Conservation (phyloP, 371 early-diverging fungal genomes). For the Mortierella sp. region DNA sequence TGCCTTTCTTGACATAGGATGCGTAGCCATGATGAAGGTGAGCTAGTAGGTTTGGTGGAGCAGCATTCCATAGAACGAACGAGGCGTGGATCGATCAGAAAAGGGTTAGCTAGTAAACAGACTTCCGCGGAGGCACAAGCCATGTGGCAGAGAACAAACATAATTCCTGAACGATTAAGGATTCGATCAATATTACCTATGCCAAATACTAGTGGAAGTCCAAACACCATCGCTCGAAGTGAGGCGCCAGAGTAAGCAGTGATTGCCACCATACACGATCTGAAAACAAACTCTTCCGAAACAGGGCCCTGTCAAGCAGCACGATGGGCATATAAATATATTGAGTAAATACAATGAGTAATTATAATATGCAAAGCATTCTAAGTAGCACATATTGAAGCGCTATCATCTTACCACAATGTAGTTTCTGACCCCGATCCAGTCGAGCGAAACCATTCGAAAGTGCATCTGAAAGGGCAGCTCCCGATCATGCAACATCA, state of each 20-base stretch:
- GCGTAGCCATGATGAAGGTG: slow-evolving; percentile 44
- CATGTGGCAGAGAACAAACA: background rate
- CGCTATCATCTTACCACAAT: slow-evolving; percentile 36
- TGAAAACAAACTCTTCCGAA: slow-evolving; percentile 45
- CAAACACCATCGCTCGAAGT: slow-evolving; percentile 27
- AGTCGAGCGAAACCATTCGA: slow-evolving; percentile 10
- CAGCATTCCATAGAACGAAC: background rate
- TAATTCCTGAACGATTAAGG: no score
- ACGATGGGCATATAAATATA: no score
- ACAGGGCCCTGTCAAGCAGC: slow-evolving; percentile 44
- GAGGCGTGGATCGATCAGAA: no score
- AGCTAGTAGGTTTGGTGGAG: slow-evolving; percentile 7
- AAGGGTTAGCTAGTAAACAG: background rate
- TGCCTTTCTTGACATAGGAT: slow-evolving; percentile 24
- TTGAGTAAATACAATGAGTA: no score
- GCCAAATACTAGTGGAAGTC: slow-evolving; percentile 46
- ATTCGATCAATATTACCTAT: slow-evolving; percentile 26
- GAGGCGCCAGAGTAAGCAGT: slow-evolving; percentile 28
- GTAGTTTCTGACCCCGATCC: slow-evolving; percentile 37
- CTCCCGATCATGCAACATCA: slow-evolving; percentile 33
- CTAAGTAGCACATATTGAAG: no score
- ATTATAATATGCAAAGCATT: no score
- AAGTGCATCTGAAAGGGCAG: slow-evolving; percentile 38
- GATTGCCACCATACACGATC: slow-evolving; percentile 40
- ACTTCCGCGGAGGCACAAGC: background rate